Percentiles rank a stretch among this genome's conserved stretches.
phyloP scores from a whole-genome alignment of 306 rosid species.

The Cicer bijugum region DNA sequence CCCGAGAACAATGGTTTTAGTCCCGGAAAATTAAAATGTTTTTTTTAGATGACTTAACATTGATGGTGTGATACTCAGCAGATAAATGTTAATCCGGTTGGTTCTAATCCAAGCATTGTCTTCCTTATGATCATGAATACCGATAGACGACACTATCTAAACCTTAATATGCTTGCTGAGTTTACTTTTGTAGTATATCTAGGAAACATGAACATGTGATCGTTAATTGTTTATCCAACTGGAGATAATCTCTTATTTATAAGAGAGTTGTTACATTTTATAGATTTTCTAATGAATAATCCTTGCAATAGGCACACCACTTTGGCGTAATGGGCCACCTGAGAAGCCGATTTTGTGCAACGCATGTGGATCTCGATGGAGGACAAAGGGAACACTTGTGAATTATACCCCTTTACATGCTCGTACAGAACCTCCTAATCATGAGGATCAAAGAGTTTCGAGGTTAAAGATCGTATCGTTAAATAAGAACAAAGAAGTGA shows the following conservation, averaged over 20 bases:
- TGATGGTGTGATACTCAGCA: conserved; percentile 26
- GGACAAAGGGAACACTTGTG: conserved; percentile 98
- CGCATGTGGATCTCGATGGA: conserved; percentile 99
- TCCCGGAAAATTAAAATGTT: conserved; percentile 5
- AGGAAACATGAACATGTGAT: conserved; percentile 24
- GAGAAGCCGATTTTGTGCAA: conserved; percentile 98
- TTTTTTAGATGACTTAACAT: conserved; percentile 25
- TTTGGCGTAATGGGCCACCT: conserved; percentile 99
- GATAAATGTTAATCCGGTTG: conserved; percentile 34
- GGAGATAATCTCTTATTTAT: conserved; percentile 38
- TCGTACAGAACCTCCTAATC: conserved; percentile 73
- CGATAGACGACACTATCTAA: conserved; percentile 34
- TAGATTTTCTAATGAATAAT: conserved; percentile 49
- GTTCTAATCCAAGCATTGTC: conserved; percentile 42
- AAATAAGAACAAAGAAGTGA: conserved; percentile 81
- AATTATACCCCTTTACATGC: conserved; percentile 98
- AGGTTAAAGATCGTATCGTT: conserved; percentile 73
- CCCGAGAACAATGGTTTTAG: conserved; percentile 24
- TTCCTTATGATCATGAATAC: conserved; percentile 36
- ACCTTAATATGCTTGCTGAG: conserved; percentile 40
- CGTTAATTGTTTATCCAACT: conserved; percentile 28
- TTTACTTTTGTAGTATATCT: conserved; percentile 15
- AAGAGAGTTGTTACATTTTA: conserved; percentile 26
- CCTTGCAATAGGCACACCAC: conserved; percentile 88
- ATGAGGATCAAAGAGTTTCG: conserved; percentile 72